Percentiles rank a stretch among this genome's conserved stretches.
Conservation (phyloP, 2,329 filamentous ascomycete species). For the Colletotrichum camelliae region DNA sequence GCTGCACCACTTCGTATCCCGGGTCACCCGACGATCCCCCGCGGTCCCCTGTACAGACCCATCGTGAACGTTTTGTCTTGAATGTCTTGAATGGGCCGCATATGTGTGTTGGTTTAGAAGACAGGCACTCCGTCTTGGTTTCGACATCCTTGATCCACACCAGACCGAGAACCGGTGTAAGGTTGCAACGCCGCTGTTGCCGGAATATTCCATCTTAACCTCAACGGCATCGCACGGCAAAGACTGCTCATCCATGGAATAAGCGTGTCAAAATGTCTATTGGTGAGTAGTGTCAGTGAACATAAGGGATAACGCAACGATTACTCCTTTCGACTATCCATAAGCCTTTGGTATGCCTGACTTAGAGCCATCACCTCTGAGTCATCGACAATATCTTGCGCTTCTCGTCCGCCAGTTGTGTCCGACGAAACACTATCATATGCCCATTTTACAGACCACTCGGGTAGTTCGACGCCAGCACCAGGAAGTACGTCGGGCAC, state of each 20-base stretch:
- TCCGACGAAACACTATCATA: background rate
- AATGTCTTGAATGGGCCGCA: background rate
- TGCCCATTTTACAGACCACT: background rate
- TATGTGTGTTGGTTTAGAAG: background rate
- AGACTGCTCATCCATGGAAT: background rate
- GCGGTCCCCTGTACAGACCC: background rate
- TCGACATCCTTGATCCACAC: rapidly evolving
- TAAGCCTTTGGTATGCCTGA: background rate
- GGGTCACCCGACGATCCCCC: background rate
- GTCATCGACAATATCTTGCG: background rate
- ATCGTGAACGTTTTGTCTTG: background rate
- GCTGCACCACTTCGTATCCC: background rate
- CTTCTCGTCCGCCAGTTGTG: background rate
- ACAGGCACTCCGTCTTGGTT: background rate
- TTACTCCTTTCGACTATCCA: background rate
- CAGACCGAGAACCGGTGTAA: background rate
- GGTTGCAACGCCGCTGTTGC: background rate
- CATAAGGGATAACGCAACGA: background rate
- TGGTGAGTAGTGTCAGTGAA: background rate
- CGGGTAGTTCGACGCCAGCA: background rate
- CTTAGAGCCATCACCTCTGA: background rate
- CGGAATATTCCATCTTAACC: background rate
- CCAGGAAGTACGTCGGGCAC: background rate
- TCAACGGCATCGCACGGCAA: background rate
- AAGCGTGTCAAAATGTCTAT: too few species aligned